Evolutionary conservation across 495 filamentous ascomycete genomes (phyloP), one percentile per base, ranked within the genome.

Genomic region (Thozetella sp.): DNA sequence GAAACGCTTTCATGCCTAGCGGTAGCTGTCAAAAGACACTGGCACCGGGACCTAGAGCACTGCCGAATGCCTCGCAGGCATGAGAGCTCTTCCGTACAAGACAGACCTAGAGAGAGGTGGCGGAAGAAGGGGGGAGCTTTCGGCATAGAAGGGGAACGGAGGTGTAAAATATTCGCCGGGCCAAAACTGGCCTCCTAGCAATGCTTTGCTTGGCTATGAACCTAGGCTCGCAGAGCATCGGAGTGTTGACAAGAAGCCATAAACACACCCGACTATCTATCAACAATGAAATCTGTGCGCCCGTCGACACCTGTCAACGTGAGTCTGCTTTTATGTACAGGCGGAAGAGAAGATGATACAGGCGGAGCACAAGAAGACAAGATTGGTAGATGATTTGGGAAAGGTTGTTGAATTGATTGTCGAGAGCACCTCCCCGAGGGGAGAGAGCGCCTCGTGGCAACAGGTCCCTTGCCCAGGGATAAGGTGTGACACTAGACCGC

Each of bases 161-260:
- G 22, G 24, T 53, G 19, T 46, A 55, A 25, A 53, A 60, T 40
- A 53, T 40, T 65, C 30, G 69, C 74, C 59, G 62, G 68, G 67
- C 70, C 72, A 77, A 75, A 77, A 74, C 74, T 75, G 71, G 67
- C 63, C 69, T 73, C 71, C 62, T 51, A 68, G 73, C 66, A 66
- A 63, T 67, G 70, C 62, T 63, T 59, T 61, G 62, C 70, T 55
- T 70, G 66, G 68, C 62, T 59, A 57, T 63, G 61, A 63, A 4
- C 27, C 45, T 10, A 61, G 63, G 65, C 70, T 57, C 56, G 57
- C 59, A 55, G 34, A 60, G 24, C 59, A 60, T 27, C 15, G 37
- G 53, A 51, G 40, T 46, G 13, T 68, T 66, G 60, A 68, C 62
- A 34, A 62, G 61, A 67, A 62, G 67, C 72, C 72, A 75, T 72